Evolutionary conservation across 371 early-diverging fungal species (phyloP), one percentile per base, ranked within the genome.

Genomic region (Batkoa obscura): DNA sequence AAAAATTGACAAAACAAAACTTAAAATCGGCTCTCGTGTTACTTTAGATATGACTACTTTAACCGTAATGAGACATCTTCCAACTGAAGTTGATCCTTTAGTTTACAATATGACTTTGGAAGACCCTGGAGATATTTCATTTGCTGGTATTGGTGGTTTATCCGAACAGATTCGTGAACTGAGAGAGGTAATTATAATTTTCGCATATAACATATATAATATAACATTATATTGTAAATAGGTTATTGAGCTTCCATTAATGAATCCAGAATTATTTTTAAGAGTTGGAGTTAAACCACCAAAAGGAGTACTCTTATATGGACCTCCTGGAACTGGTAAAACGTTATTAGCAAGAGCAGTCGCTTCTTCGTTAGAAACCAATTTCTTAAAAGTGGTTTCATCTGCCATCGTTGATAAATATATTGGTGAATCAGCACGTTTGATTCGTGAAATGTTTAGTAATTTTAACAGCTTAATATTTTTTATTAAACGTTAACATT

Each of bases 361-460:
- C 2, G 99, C 99, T 9, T 85, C 87, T 58, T 93, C 94, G 8
- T 67, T 98, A 46, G 94, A 96, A 66, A 93, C 89, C 59, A 95
- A 92, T 63, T 99, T 99, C 66, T 68, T 99, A 37, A 95, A 96
- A 65, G 93, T 98, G 0, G 96, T 98, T 0, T 86, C 90, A 23
- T 86, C 87, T 68, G 95, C 98, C 3, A 90, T 98, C 64, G 97
- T 98, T n/a, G 98, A 98, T 74, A 97, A 98, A 72, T 98, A 98
- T 69, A 96, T 98, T 69, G 98, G 99, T 62, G 99, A 99, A 71
- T 88, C 89, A 68, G 92, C 94, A 47, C 75, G 98, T 61, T 73
- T 99, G 58, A 85, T 98, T 55, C 77, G 98, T 58, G 98, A 98
- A 72, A 98, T 99, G 98, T 98, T 99, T 81, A 89, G 83, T 81